A percentile compares a stretch with the other conserved stretches of the same genome.
These are phyloP conservation scores for Clitopilus hobsonii DNA, from an alignment of 768 basidiomycete species.

Conservation along the genomic window DNA sequence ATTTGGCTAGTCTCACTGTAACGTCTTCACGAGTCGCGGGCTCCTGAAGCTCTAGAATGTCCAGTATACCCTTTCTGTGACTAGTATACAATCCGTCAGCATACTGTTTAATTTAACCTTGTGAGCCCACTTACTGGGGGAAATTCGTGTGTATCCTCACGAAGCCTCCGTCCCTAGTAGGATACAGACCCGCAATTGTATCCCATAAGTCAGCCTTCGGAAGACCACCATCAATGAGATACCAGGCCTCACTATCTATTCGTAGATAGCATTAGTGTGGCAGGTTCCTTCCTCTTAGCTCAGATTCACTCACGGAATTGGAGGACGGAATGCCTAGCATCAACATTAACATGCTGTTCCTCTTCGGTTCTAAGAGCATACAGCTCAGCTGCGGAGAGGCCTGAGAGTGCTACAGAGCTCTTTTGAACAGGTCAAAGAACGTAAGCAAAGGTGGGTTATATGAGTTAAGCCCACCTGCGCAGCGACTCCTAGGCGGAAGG, in stretches of 20 bases:
- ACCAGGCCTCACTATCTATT: conserved; percentile 47
- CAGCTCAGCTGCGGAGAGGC: conserved; percentile 47
- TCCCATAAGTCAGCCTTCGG: conserved; percentile 37
- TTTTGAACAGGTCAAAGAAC: not conserved
- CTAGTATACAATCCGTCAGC: conserved; percentile 23
- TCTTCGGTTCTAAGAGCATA: conserved; percentile 40
- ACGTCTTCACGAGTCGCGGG: conserved; percentile 30
- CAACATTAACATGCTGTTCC: conserved; percentile 43
- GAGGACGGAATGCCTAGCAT: conserved; percentile 52
- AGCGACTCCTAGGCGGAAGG: conserved; percentile 47
- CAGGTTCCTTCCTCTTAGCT: not conserved
- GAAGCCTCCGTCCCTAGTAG: conserved; percentile 42
- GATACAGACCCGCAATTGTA: conserved; percentile 46
- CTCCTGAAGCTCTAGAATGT: conserved; percentile 22
- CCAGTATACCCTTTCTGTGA: conserved; percentile 45
- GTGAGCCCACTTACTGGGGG: conserved; percentile 41
- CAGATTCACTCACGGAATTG: conserved; percentile 40
- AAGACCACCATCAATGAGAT: conserved; percentile 35
- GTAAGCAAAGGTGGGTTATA: conserved; percentile 1
- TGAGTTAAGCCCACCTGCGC: conserved; percentile 39
- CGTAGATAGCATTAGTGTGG: not conserved
- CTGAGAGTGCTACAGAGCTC: conserved; percentile 50
- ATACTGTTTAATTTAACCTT: not conserved
- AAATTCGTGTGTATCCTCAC: conserved; percentile 64
- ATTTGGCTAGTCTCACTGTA: conserved; percentile 28